These are phyloP conservation scores for Phlyctochytrium arcticum DNA, from an alignment of 192 early-diverging fungal genomes.

Conservation along the genomic window DNA sequence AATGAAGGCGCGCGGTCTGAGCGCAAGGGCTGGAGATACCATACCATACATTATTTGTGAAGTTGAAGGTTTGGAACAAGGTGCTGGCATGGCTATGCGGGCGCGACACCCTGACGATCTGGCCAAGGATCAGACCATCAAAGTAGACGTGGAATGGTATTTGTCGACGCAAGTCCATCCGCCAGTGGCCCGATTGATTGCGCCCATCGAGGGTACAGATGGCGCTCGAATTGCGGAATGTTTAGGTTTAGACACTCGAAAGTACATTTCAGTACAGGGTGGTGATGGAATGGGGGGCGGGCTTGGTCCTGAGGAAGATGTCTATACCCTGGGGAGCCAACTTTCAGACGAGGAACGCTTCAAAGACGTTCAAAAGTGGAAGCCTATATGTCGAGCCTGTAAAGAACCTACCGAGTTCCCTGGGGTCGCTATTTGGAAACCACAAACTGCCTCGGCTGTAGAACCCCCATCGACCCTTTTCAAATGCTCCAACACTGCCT, in stretches of 20 bases:
- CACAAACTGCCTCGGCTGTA: background rate
- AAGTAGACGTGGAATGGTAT: slow-evolving; percentile 83
- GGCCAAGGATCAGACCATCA: slow-evolving; percentile 33
- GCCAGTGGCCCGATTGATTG: slow-evolving; percentile 75
- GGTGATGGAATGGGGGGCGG: too few species aligned
- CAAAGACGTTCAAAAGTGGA: slow-evolving; percentile 64
- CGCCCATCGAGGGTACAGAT: slow-evolving; percentile 83
- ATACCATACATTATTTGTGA: slow-evolving; percentile 89
- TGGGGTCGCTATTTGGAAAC: slow-evolving; percentile 16
- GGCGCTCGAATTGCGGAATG: slow-evolving; percentile 70
- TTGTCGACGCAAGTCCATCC: slow-evolving; percentile 88
- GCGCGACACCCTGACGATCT: slow-evolving; percentile 83
- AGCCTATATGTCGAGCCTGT: slow-evolving; percentile 61
- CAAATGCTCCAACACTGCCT: slow-evolving; percentile 50
- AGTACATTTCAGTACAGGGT: slow-evolving; percentile 34
- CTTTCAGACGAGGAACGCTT: slow-evolving; percentile 72
- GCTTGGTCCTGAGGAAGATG: slow-evolving; percentile 51
- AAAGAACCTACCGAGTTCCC: slow-evolving; percentile 41
- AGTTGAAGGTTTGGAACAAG: slow-evolving; percentile 23
- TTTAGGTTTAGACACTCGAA: slow-evolving; percentile 72
- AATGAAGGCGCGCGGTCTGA: slow-evolving; percentile 65
- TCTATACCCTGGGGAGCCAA: slow-evolving; percentile 74
- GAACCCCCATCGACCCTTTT: too few species aligned
- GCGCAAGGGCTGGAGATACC: slow-evolving; percentile 78
- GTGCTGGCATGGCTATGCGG: slow-evolving; percentile 61